Evolutionary conservation across 2,329 filamentous ascomycete genomes (phyloP), one percentile per base, ranked within the genome.

Genomic region (Hymenoscyphus repandus): DNA sequence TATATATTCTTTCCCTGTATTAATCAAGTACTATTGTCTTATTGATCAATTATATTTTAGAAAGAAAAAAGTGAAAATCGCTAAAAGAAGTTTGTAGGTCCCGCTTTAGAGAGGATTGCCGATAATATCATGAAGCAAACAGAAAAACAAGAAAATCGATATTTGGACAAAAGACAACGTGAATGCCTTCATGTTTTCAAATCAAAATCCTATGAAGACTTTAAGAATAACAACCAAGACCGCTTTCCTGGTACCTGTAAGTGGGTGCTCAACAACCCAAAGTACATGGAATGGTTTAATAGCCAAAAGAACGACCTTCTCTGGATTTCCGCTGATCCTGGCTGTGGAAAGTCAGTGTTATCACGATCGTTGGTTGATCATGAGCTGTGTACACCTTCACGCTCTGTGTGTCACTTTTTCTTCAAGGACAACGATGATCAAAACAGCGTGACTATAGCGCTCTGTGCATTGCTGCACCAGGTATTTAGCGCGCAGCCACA

Each of bases 351-450:
- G 52, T 71, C 69, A 0, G 68, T 67, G 27, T 45, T 72, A 33
- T 63, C 69, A 7, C 67, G 61, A 39, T 65, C 64, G 40, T 60
- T 71, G 0, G 53, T 69, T 15, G 63, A 69, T 38, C 31, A 61
- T 5, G 47, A 37, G 6, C 52, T 70, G 1, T 58, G 56, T 27
- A 18, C 1, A 42, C 20, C 9, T 64, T 61, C 0, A 60, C 70
- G 2, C 72, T 69, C 55, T n/a, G 13, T 37, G 9, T 46, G 7
- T 15, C 36, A 46, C 13, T 46, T 72, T 51, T 74, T 74, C 50
- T 74, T 74, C 58, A 72, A 72, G 50, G 67, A 70, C 32, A 45
- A n/a, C n/a, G n/a, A n/a, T n/a, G n/a, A n/a, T n/a, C n/a, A n/a
- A n/a, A n/a, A n/a, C n/a, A n/a, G n/a, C n/a, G n/a, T n/a, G n/a